These are phyloP conservation scores for Quercus bicolor DNA, from an alignment of 306 rosid genomes.

Conservation along the genomic window DNA sequence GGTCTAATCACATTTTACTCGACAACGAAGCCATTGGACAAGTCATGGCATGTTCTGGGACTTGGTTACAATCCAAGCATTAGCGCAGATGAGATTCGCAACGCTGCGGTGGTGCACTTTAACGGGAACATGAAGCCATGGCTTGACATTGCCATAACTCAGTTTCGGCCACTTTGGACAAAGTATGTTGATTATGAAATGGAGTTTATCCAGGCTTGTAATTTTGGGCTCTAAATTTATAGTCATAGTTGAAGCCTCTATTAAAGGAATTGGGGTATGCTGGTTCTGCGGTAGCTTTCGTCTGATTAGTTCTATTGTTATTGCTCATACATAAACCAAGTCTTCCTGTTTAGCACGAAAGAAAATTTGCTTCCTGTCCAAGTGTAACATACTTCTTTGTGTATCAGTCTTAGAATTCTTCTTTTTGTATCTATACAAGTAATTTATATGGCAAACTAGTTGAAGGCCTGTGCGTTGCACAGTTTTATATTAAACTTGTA, in stretches of 20 bases:
- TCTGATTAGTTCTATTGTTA: slow-evolving; percentile 21
- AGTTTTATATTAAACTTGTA: too few relatives aligned
- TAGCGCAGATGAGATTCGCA: slow-evolving; percentile 66
- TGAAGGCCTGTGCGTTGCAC: too few relatives aligned
- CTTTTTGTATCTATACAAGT: slow-evolving; percentile 30
- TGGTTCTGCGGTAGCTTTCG: slow-evolving; percentile 24
- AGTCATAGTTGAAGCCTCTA: slow-evolving; percentile 5
- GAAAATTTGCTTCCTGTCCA: slow-evolving; percentile 36
- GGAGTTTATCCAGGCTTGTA: slow-evolving; percentile 83
- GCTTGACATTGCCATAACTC: slow-evolving; percentile 86
- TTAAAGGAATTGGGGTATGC: slow-evolving; percentile 14
- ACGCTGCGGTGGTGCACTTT: slow-evolving; percentile 88
- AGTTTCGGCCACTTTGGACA: slow-evolving; percentile 75
- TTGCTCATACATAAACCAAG: slow-evolving; percentile 33
- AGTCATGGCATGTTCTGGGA: slow-evolving; percentile 91
- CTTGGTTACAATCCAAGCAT: slow-evolving; percentile 90
- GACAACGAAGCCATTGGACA: slow-evolving; percentile 75
- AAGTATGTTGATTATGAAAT: slow-evolving; percentile 72
- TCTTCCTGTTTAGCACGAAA: slow-evolving; percentile 27
- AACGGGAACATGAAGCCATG: slow-evolving; percentile 90
- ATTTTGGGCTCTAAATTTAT: slow-evolving; percentile 55
- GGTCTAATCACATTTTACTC: slow-evolving; percentile 77
- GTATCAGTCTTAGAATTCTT: slow-evolving; percentile 31
- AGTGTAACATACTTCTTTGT: slow-evolving; percentile 52
- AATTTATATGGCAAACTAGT: slow-evolving; percentile 2